A percentile compares a stretch with the other conserved stretches of the same genome.
Evolutionary conservation across 2,329 filamentous ascomycete genomes (phyloP).

Genomic region (Daldinia sp.): DNA sequence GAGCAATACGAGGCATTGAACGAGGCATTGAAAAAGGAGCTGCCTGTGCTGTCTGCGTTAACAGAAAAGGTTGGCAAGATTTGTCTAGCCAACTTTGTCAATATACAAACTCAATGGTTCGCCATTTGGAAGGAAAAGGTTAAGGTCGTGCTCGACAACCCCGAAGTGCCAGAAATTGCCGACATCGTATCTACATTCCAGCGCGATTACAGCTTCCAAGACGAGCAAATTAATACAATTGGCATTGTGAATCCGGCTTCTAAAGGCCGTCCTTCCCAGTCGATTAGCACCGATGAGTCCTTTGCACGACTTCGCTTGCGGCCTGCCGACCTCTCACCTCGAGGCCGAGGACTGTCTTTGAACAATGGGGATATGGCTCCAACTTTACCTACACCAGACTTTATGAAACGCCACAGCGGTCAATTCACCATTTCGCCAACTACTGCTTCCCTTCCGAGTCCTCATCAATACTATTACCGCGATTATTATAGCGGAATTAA

Average conservation of each 20-base stretch:
- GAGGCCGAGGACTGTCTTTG: constrained; percentile 70
- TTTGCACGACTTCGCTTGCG: constrained; percentile 63
- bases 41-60: constrained; percentile 83
- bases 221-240: constrained; percentile 77
- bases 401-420: constrained; percentile 73
- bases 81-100: constrained; percentile 84
- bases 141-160: constrained; percentile 76
- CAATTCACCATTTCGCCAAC: constrained; percentile 73
- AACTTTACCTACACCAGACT: constrained; percentile 73
- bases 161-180: constrained; percentile 73
- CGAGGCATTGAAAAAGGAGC: constrained; percentile 90
- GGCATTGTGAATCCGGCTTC: constrained; percentile 82
- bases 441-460: constrained; percentile 59
- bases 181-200: constrained; percentile 84
- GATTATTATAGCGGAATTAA: constrained; percentile 63
- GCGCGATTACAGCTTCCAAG: constrained; percentile 80
- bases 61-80: constrained; percentile 88
- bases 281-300: constrained; percentile 67
- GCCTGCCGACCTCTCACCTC: constrained; percentile 62
- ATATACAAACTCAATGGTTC: constrained; percentile 87
- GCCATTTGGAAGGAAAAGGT: constrained; percentile 87
- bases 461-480: constrained; percentile 68
- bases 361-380: constrained; percentile 71
- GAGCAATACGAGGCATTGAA: constrained; percentile 94
- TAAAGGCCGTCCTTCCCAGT: constrained; percentile 69